These are phyloP conservation scores for Ceratorhiza oryzae-sativae DNA, from an alignment of 1,284 basidiomycete genomes.

Conservation along the genomic window DNA sequence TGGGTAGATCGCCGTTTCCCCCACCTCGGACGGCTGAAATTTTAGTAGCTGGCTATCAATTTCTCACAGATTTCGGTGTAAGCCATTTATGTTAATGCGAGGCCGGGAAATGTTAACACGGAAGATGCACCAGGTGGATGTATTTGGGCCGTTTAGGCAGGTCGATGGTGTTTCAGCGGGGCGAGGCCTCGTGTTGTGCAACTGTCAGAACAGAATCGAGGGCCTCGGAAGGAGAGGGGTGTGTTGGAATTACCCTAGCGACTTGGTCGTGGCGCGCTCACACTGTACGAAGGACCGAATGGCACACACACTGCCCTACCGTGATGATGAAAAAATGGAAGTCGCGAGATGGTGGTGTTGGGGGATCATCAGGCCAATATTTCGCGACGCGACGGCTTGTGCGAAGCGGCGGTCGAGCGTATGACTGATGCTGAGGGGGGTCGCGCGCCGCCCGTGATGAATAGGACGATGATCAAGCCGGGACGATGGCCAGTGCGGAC, in stretches of 20 bases:
- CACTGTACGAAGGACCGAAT: background rate
- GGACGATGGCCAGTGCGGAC: background rate
- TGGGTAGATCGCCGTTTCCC: conserved; percentile 10
- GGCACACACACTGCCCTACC: conserved; percentile 1
- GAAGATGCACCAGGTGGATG: background rate
- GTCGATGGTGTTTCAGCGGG: conserved; percentile 6
- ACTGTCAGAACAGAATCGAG: background rate
- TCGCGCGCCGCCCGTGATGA: conserved; percentile 3
- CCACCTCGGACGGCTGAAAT: background rate
- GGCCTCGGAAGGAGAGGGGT: background rate
- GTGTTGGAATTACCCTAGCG: conserved; percentile 7
- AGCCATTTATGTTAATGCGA: conserved; percentile 11
- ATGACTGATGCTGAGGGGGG: conserved; percentile 5
- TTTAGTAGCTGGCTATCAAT: conserved; percentile 10
- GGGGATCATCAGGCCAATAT: conserved; percentile 27
- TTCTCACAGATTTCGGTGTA: conserved; percentile 15
- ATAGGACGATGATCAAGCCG: conserved; percentile 16
- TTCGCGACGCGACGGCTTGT: conserved; percentile 10
- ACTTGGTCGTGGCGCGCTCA: background rate
- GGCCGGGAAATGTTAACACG: background rate
- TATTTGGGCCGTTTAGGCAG: conserved; percentile 5
- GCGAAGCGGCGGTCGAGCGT: conserved; percentile 1
- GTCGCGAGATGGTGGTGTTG: background rate
- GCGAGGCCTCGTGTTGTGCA: background rate
- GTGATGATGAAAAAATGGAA: conserved; percentile 10